Base-by-base conservation (phyloP, 139 green algal genomes). In the Chlorella sp. region DNA sequence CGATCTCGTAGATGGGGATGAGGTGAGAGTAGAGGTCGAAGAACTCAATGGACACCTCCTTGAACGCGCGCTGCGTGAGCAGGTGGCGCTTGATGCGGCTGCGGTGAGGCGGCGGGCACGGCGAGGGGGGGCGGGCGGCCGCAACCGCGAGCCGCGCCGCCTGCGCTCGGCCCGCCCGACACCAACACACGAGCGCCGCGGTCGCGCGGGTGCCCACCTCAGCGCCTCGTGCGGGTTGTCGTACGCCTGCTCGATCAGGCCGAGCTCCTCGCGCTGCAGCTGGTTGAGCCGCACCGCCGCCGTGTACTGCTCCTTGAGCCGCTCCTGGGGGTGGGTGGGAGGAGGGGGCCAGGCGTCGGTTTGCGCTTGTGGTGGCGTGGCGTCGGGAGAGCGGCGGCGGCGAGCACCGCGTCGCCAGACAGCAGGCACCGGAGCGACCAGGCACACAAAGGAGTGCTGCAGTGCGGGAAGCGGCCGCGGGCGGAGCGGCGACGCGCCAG, bases 81-180 rank as follows among this genome's bases (percentile, higher is more conserved):
- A 99, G 89, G 85, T 99, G 96, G 35, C 96, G 93, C 92, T 99
- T 99, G 90, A 99, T 98, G 69, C 96, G 89, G n/a, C n/a, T n/a
- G n/a, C n/a, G n/a, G n/a, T n/a, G n/a, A n/a, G n/a, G n/a, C n/a
- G n/a, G n/a, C n/a, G n/a, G n/a, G n/a, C n/a, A n/a, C n/a, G n/a
- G n/a, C n/a, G n/a, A n/a, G n/a, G n/a, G n/a, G n/a, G n/a, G n/a
- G n/a, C n/a, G n/a, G n/a, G n/a, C n/a, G n/a, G n/a, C n/a, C n/a
- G n/a, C n/a, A n/a, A n/a, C n/a, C n/a, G n/a, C n/a, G n/a, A n/a
- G n/a, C n/a, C n/a, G n/a, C n/a, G n/a, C n/a, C n/a, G n/a, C n/a
- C n/a, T n/a, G n/a, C n/a, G n/a, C n/a, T n/a, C n/a, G n/a, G n/a
- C n/a, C n/a, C n/a, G n/a, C n/a, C n/a, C n/a, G n/a, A n/a, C n/a